Base-by-base conservation (phyloP, 169 alveolate genomes). In the Blepharisma undulans region DNA sequence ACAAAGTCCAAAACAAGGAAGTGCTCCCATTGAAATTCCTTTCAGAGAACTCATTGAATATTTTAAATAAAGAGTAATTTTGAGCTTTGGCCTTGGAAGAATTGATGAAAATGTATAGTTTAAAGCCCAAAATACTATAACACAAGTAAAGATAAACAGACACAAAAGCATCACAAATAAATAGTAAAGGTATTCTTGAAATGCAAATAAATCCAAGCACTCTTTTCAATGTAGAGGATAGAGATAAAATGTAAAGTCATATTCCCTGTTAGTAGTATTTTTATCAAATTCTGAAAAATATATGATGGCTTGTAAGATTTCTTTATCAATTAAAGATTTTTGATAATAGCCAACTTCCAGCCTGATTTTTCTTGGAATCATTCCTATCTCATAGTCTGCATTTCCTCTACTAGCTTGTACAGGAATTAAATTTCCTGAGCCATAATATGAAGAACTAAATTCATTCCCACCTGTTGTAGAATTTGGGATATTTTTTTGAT, bases 131-230 rank as follows among this genome's bases (percentile, higher is more conserved):
- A 48, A 82, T 2, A 48, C 89, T 2, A 82, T 72, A 36, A 82
- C 78, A 48, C 30, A 21, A 22, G 60, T 32, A 25, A 82, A 82
- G 18, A 82, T 82, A 22, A 82, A 48, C 25, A 82, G 60, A 82
- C 89, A 82, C 7, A 82, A 5, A 21, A 82, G 78, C 34, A 34
- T 60, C 22, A 82, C 89, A 82, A 82, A 82, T n/a, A 82, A 19
- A 82, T 82, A 82, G 36, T 82, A 82, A 0, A 60, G 29, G 32
- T 21, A 22, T 22, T 86, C 91, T 21, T 61, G 84, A 86, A 71
- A 86, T 3, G 91, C 91, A 72, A 86, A 72, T 22, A 71, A 72
- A 72, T 86, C 84, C 6, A 86, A 72, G n/a, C 91, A 86, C 27
- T 86, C 84, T 22, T 71, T 86, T 85, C 91, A 86, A 27, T 27